phyloP scores from a whole-genome alignment of 2,329 filamentous ascomycete species.

The Metarhizium brunneum region DNA sequence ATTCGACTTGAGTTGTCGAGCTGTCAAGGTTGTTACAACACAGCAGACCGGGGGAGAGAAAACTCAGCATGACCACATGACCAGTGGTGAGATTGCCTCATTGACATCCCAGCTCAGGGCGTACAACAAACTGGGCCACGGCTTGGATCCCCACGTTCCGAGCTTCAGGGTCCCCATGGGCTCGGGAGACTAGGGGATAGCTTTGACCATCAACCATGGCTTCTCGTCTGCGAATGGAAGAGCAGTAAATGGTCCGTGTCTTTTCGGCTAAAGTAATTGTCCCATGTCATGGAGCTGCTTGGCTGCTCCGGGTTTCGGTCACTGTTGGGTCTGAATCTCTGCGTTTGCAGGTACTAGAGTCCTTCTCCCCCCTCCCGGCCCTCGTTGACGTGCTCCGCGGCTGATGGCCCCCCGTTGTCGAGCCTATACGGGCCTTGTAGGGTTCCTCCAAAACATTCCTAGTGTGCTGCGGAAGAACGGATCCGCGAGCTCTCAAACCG shows the following conservation, averaged over 20 bases:
- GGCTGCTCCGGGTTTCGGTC: background rate
- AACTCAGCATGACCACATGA: slow-evolving; percentile 11
- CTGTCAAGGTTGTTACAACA: background rate
- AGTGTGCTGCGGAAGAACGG: background rate
- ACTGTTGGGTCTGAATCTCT: background rate
- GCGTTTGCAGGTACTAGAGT: background rate
- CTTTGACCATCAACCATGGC: background rate
- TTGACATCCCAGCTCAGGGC: background rate
- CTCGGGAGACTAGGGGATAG: background rate
- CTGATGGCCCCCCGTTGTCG: background rate
- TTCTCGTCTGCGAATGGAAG: background rate
- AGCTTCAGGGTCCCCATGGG: slow-evolving; percentile 1
- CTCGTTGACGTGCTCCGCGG: background rate
- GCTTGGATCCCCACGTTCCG: slow-evolving; percentile 1
- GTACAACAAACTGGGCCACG: background rate
- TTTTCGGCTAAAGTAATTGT: background rate
- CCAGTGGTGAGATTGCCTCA: slow-evolving; percentile 8
- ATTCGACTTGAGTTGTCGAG: background rate
- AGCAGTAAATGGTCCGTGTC: background rate
- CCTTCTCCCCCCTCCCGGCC: too few species aligned
- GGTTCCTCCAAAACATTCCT: too few species aligned
- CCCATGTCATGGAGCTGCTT: background rate
- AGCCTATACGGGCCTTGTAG: background rate
- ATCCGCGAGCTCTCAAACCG: background rate
- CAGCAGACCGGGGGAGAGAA: background rate